phyloP scores from a whole-genome alignment of 2,329 filamentous ascomycete genomes.

The Parastagonospora avenae region DNA sequence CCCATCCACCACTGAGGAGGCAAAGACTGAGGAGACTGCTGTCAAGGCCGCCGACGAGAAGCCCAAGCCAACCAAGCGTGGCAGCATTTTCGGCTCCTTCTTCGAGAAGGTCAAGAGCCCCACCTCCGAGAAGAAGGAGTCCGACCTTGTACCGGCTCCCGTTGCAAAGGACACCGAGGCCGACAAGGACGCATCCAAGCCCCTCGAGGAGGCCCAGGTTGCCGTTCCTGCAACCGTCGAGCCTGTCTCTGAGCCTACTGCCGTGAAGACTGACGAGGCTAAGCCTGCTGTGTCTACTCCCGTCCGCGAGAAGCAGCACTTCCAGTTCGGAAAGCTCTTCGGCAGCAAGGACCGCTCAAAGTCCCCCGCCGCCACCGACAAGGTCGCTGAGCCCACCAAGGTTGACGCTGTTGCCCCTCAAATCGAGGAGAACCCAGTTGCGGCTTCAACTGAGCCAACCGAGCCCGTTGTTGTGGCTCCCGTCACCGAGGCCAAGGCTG shows the following conservation, averaged over 20 bases:
- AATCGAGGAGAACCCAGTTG: slow-evolving; percentile 40
- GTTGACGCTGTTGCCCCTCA: slow-evolving; percentile 47
- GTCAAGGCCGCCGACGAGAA: slow-evolving; percentile 46
- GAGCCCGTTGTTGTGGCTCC: slow-evolving; percentile 27
- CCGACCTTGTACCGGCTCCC: slow-evolving; percentile 60
- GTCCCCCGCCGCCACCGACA: slow-evolving; percentile 42
- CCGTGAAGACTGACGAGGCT: slow-evolving; percentile 34
- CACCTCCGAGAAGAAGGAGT: slow-evolving; percentile 69
- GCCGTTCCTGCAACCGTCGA: slow-evolving; percentile 36
- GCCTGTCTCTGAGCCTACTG: slow-evolving; percentile 30
- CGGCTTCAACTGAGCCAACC: slow-evolving; percentile 24
- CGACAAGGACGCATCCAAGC: slow-evolving; percentile 41
- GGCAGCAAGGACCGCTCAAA: slow-evolving; percentile 58
- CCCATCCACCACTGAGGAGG: slow-evolving; percentile 27
- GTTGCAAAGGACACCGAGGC: slow-evolving; percentile 56
- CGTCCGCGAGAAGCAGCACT: slow-evolving; percentile 46
- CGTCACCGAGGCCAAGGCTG: slow-evolving; percentile 43
- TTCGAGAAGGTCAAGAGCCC: slow-evolving; percentile 63
- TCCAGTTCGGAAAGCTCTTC: slow-evolving; percentile 60
- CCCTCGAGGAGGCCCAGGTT: slow-evolving; percentile 46
- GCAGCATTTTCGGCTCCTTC: slow-evolving; percentile 80
- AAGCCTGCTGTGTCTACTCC: slow-evolving; percentile 24
- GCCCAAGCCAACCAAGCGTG: slow-evolving; percentile 77
- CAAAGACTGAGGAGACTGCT: slow-evolving; percentile 54
- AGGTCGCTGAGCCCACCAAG: slow-evolving; percentile 40